A percentile compares a stretch with the other conserved stretches of the same genome.
phyloP scores from a whole-genome alignment of 495 filamentous ascomycete species.

The Clavariopsis aquatica region DNA sequence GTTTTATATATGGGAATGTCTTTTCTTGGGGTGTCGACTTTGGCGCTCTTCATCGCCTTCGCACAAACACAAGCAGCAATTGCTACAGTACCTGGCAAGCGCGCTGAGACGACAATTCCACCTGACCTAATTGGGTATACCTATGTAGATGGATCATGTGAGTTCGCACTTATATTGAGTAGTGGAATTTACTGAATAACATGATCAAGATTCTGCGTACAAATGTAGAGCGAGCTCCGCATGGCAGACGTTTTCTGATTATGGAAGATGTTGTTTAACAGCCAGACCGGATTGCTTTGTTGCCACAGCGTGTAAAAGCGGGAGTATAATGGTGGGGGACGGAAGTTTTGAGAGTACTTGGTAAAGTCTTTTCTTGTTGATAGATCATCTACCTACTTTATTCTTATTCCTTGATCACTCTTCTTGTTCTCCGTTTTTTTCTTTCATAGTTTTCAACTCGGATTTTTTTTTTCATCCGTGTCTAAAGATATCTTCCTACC shows the following conservation, averaged over 20 bases:
- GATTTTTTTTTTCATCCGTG: too few species aligned
- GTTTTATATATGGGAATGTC: not conserved
- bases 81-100: not conserved
- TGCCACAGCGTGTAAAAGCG: not conserved
- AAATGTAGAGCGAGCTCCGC: conserved; percentile 5
- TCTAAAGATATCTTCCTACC: too few species aligned
- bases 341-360: not conserved
- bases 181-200: not conserved
- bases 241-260: not conserved
- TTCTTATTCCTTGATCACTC: too few species aligned
- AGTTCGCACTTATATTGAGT: not conserved
- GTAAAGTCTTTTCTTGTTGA: not conserved
- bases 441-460: too few species aligned
- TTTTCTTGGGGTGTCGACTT: not conserved
- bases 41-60: not conserved
- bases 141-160: not conserved
- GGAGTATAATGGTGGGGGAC: conserved; percentile 13
- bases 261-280: conserved; percentile 10
- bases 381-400: too few species aligned
- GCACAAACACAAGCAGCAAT: not conserved
- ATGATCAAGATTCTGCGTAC: not conserved
- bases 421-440: too few species aligned
- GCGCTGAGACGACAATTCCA: not conserved
- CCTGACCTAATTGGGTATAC: conserved; percentile 2
- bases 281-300: conserved; percentile 3